phyloP scores from a whole-genome alignment of 2,329 filamentous ascomycete species.

The Xylariomycetidae sp. region DNA sequence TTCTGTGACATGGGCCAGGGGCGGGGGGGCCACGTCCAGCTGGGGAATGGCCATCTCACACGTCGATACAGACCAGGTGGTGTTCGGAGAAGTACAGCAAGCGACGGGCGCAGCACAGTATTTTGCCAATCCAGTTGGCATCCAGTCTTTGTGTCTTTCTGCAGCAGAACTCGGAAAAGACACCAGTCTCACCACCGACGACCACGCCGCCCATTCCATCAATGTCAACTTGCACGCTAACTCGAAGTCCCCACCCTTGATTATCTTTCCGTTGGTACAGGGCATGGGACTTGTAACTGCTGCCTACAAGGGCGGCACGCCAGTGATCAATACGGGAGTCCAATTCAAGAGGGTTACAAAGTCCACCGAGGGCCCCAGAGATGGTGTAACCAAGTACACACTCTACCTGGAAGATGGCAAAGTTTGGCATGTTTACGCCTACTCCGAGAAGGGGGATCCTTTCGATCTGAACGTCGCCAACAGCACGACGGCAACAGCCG shows the following conservation, averaged over 20 bases:
- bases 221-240: conserved; percentile 62
- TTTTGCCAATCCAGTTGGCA: conserved; percentile 75
- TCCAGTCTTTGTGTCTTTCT: conserved; percentile 75
- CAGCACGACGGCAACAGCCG: conserved; percentile 59
- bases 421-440: conserved; percentile 77
- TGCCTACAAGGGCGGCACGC: conserved; percentile 63
- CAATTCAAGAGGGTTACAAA: conserved; percentile 65
- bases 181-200: conserved; percentile 51
- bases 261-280: conserved; percentile 80
- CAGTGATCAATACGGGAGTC: conserved; percentile 67
- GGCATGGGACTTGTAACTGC: conserved; percentile 86
- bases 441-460: conserved; percentile 49
- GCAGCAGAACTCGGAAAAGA: conserved; percentile 62
- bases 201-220: conserved; percentile 51
- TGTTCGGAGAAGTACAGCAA: conserved; percentile 54
- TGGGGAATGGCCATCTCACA: conserved; percentile 78
- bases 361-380: conserved; percentile 48
- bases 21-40: conserved; percentile 54
- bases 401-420: conserved; percentile 65
- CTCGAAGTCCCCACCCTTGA: conserved; percentile 45
- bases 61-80: conserved; percentile 59
- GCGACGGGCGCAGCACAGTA: conserved; percentile 58
- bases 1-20: conserved; percentile 61
- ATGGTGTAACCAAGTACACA: conserved; percentile 69
- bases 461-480: conserved; percentile 64